Evolutionary conservation across 768 basidiomycete genomes (phyloP).

Genomic region (Mycena venus): DNA sequence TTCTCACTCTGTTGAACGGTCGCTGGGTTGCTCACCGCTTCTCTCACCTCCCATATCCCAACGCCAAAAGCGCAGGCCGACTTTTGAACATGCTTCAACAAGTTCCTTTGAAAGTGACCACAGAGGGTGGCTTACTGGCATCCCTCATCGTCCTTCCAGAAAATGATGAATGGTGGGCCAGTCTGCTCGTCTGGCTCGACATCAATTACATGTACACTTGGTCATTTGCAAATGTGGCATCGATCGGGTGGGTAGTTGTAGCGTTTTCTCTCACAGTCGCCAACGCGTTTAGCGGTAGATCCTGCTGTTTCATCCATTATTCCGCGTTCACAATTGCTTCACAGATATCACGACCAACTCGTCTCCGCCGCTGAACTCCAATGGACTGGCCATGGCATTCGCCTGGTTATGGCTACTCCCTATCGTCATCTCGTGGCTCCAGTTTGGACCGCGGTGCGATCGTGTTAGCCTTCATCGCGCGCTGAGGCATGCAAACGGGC

Average conservation of each 20-base stretch:
- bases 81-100: slow-evolving; percentile 20
- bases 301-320: no score
- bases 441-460: slow-evolving; percentile 56
- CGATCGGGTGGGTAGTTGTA: slow-evolving; percentile 21
- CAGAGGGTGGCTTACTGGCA: not conserved
- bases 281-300: slow-evolving; percentile 13
- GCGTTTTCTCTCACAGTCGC: slow-evolving; percentile 21
- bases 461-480: slow-evolving; percentile 43
- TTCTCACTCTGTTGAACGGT: slow-evolving; percentile 9
- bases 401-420: slow-evolving; percentile 17
- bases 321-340: no score
- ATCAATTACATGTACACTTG: slow-evolving; percentile 46
- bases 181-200: slow-evolving; percentile 16
- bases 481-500: slow-evolving; percentile 43
- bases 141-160: slow-evolving; percentile 26
- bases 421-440: slow-evolving; percentile 51
- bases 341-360: slow-evolving; percentile 25
- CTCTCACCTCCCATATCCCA: slow-evolving; percentile 8
- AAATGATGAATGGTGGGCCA: slow-evolving; percentile 27
- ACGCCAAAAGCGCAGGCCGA: not conserved
- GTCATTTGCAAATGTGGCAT: slow-evolving; percentile 30
- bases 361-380: slow-evolving; percentile 38
- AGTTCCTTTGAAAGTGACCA: not conserved
- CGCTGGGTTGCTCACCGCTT: slow-evolving; percentile 15
- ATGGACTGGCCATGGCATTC: slow-evolving; percentile 56